Percentiles rank a stretch among this genome's conserved stretches.
Evolutionary conservation across 2,329 filamentous ascomycete species (phyloP).

Genomic region (Arthroderma sp.): DNA sequence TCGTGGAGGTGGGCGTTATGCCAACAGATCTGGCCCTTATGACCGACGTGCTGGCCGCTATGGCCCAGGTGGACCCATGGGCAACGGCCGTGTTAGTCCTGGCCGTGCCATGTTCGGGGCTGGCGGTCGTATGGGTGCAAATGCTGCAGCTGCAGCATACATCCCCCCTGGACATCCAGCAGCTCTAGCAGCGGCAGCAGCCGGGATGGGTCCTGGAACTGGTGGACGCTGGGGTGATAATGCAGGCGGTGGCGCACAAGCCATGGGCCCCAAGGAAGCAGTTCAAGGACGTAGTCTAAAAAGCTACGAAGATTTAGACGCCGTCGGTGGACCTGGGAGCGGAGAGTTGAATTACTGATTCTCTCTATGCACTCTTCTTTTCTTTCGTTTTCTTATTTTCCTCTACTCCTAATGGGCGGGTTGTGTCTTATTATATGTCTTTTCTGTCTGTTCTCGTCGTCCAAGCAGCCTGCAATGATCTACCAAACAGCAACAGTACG

Average conservation of each 20-base stretch:
- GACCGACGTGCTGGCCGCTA: constrained; percentile 50
- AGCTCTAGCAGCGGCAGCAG: constrained; percentile 30
- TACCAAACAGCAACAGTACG: too few relatives aligned
- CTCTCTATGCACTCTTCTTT: neutral
- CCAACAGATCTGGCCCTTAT: constrained; percentile 58
- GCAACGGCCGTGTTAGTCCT: constrained; percentile 36
- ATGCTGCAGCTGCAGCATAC: constrained; percentile 18
- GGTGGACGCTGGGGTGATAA: constrained; percentile 58
- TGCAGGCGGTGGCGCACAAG: constrained; percentile 53
- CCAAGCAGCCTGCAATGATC: too few relatives aligned
- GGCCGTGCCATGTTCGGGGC: constrained; percentile 24
- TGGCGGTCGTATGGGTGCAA: constrained; percentile 20
- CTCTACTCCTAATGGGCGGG: neutral
- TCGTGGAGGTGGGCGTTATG: constrained; percentile 49
- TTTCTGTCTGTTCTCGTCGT: too few relatives aligned
- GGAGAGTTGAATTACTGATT: constrained; percentile 79
- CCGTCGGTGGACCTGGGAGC: constrained; percentile 57
- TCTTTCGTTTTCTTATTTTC: neutral
- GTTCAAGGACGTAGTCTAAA: constrained; percentile 86
- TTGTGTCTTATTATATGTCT: too few relatives aligned
- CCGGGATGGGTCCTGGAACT: constrained; percentile 28
- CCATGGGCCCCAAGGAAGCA: constrained; percentile 76
- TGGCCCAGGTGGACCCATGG: constrained; percentile 31
- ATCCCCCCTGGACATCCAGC: constrained; percentile 29
- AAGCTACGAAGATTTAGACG: constrained; percentile 95